These are phyloP conservation scores for Phytophthora multivora DNA, from an alignment of 352 stramenopile genomes.

Conservation along the genomic window DNA sequence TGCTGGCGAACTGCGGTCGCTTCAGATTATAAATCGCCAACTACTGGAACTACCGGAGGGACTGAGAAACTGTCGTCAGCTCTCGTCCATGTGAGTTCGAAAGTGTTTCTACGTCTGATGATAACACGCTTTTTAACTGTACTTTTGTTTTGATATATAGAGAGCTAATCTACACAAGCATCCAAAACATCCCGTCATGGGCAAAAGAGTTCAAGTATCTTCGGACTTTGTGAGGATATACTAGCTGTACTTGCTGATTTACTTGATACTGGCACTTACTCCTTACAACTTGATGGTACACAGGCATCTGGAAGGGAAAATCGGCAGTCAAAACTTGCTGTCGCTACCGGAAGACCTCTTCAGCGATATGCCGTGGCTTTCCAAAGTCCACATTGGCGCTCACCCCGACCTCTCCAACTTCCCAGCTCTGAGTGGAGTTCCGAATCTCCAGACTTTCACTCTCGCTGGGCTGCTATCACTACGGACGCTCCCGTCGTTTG, in stretches of 20 bases:
- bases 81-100: conserved; percentile 28
- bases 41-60: conserved; percentile 23
- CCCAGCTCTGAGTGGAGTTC: conserved; percentile 20
- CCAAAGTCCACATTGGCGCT: conserved; percentile 19
- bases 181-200: conserved; percentile 26
- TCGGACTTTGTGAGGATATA: conserved; percentile 30
- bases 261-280: no score
- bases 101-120: not conserved
- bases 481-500: conserved; percentile 8
- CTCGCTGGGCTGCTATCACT: conserved; percentile 16
- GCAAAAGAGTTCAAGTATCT: conserved; percentile 30
- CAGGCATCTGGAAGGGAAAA: conserved; percentile 29
- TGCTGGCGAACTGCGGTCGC: conserved; percentile 17
- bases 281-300: no score
- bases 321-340: conserved; percentile 12
- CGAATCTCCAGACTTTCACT: conserved; percentile 27
- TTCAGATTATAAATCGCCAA: conserved; percentile 36
- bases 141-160: not conserved
- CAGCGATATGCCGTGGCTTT: conserved; percentile 28
- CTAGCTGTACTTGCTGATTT: not conserved
- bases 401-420: conserved; percentile 10
- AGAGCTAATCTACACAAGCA: conserved; percentile 29
- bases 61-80: conserved; percentile 14
- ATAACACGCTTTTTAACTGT: no score
- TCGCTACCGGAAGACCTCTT: conserved; percentile 21